These are phyloP conservation scores for Clarireedia homoeocarpa DNA, from an alignment of 2,329 filamentous ascomycete species.

Conservation along the genomic window DNA sequence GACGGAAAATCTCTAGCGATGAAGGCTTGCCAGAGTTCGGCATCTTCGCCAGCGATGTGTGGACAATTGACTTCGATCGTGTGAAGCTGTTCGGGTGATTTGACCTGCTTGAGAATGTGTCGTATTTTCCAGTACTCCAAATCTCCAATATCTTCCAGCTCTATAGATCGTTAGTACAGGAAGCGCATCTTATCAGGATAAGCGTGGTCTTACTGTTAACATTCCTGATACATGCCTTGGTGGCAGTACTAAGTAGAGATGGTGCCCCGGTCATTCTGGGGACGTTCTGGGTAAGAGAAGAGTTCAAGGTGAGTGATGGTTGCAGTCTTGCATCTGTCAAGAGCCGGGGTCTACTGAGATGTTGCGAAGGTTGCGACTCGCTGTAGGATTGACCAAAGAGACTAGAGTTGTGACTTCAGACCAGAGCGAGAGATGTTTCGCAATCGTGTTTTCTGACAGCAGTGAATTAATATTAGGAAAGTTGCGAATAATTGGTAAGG, in stretches of 20 bases:
- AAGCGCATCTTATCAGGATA: slow-evolving; percentile 1
- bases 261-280: slow-evolving; percentile 28
- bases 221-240: slow-evolving; percentile 44
- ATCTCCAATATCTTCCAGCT: slow-evolving; percentile 63
- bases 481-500: neutral
- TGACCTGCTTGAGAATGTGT: slow-evolving; percentile 62
- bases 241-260: slow-evolving; percentile 45
- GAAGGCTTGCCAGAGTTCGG: slow-evolving; percentile 69
- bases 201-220: slow-evolving; percentile 31
- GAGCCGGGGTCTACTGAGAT: too few species aligned
- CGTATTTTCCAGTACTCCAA: slow-evolving; percentile 59
- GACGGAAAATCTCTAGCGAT: slow-evolving; percentile 71
- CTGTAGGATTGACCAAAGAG: neutral
- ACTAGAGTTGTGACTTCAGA: neutral
- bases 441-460: too few species aligned
- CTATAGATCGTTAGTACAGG: slow-evolving; percentile 26
- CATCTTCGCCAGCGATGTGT: slow-evolving; percentile 62
- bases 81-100: slow-evolving; percentile 66
- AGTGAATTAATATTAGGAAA: too few species aligned
- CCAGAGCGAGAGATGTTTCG: neutral
- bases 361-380: too few species aligned
- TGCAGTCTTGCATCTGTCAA: too few species aligned
- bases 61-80: slow-evolving; percentile 68
- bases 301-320: too few species aligned
- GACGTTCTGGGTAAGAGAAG: too few species aligned